Evolutionary conservation across 306 rosid species (phyloP).

Genomic region (Astragalus membranaceus): DNA sequence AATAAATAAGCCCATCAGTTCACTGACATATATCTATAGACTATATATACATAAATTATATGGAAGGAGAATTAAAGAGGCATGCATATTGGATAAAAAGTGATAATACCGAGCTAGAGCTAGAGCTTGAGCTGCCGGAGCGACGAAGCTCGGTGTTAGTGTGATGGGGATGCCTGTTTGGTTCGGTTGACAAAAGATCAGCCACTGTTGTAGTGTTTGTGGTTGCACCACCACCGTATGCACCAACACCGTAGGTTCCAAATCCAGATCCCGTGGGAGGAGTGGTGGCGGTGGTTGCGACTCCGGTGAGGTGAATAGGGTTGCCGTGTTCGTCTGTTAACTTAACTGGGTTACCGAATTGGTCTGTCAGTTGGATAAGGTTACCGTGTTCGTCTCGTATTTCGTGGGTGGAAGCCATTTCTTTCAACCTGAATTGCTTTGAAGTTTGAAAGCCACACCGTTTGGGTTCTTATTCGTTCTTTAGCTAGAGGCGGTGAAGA

Average conservation of each 20-base stretch:
- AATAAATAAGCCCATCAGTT: neutral
- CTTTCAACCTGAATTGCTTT: too few species aligned
- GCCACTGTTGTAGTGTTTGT: neutral
- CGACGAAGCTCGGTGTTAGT: constrained; percentile 24
- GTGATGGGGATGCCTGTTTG: neutral
- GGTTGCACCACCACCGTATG: constrained; percentile 24
- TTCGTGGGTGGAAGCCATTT: constrained; percentile 47
- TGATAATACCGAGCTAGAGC: constrained; percentile 17
- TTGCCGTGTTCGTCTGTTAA: constrained; percentile 63
- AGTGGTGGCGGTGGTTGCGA: constrained; percentile 31
- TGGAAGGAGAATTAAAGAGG: too few species aligned
- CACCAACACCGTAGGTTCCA: neutral
- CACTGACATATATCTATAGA: too few species aligned
- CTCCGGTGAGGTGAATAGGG: constrained; percentile 57
- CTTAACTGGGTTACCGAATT: constrained; percentile 54
- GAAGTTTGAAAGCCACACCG: too few species aligned
- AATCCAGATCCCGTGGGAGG: neutral
- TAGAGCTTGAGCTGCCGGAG: constrained; percentile 49
- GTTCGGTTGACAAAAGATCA: constrained; percentile 6
- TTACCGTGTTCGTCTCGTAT: constrained; percentile 57
- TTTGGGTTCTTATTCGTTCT: neutral
- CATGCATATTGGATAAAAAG: too few species aligned
- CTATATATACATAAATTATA: too few species aligned
- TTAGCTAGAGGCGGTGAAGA: constrained; percentile 27
- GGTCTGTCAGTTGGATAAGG: constrained; percentile 57